Evolutionary conservation across 73 alveolate genomes (phyloP).

Genomic region (Stentor roeselii): DNA sequence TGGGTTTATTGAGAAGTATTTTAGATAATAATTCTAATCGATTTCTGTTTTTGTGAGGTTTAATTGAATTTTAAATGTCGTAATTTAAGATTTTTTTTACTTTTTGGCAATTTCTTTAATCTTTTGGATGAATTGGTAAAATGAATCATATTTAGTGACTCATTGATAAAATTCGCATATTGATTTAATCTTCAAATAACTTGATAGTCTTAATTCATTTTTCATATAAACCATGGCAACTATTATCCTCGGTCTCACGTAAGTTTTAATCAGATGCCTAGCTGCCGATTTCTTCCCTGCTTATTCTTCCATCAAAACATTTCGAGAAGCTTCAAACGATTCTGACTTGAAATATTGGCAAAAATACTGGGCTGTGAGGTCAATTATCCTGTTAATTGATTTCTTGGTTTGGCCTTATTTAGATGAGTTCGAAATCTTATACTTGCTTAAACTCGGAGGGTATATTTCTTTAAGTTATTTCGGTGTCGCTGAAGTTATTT

Average conservation of each 20-base stretch:
- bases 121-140: too few species aligned
- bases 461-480: not conserved
- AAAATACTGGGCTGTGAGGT: conserved; percentile 4
- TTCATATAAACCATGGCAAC: not conserved
- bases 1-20: not conserved
- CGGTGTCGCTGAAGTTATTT: not conserved
- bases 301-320: conserved; percentile 5
- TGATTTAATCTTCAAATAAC: too few species aligned
- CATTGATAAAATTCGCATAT: too few species aligned
- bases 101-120: too few species aligned
- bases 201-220: not conserved
- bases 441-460: not conserved
- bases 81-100: too few species aligned
- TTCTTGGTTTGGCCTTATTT: not conserved
- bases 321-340: not conserved
- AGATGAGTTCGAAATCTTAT: not conserved
- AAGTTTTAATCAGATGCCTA: not conserved
- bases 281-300: conserved; percentile 20
- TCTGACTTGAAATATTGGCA: not conserved
- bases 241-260: not conserved
- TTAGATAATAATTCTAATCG: too few species aligned
- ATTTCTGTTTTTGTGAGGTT: too few species aligned
- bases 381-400: not conserved
- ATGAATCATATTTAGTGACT: too few species aligned
- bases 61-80: too few species aligned